phyloP scores from a whole-genome alignment of 2,329 filamentous ascomycete genomes.

The Chrysoporthe deuterocubensis region DNA sequence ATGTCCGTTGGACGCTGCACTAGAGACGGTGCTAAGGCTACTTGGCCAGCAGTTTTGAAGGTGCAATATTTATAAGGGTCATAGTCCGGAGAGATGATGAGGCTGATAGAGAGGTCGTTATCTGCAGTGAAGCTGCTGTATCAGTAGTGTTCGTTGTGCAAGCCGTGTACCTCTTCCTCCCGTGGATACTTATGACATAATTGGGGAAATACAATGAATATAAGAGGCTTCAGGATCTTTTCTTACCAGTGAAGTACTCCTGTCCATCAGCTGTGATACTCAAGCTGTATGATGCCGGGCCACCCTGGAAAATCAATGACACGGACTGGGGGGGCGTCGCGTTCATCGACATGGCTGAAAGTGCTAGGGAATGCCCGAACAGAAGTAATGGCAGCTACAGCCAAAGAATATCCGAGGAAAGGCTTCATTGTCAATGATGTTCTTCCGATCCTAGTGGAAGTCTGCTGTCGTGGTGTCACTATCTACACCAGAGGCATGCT shows the following conservation, averaged over 20 bases:
- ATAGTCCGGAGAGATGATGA: constrained; percentile 17
- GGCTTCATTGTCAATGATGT: not conserved
- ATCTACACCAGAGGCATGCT: not conserved
- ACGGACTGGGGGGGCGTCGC: constrained; percentile 1
- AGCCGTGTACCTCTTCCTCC: not conserved
- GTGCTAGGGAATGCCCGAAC: not conserved
- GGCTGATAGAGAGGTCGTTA: constrained; percentile 17
- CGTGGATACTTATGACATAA: not conserved
- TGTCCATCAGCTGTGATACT: constrained; percentile 18
- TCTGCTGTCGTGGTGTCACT: not conserved
- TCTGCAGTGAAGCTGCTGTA: constrained; percentile 2
- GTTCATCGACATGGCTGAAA: not conserved
- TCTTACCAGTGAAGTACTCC: constrained; percentile 20
- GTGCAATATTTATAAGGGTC: constrained; percentile 17
- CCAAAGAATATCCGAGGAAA: not conserved
- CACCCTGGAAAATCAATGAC: constrained; percentile 16
- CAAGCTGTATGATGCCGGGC: constrained; percentile 18
- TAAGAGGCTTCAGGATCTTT: not conserved
- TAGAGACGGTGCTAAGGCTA: constrained; percentile 10
- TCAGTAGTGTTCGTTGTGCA: not conserved
- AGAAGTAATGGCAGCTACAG: constrained; percentile 3
- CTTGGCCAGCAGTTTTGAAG: constrained; percentile 19
- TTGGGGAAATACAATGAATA: not conserved
- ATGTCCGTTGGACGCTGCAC: constrained; percentile 19
- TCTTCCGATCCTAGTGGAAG: not conserved